A percentile compares a stretch with the other conserved stretches of the same genome.
Conservation (phyloP, 2,329 filamentous ascomycete species). For the Kalmusia sp. region DNA sequence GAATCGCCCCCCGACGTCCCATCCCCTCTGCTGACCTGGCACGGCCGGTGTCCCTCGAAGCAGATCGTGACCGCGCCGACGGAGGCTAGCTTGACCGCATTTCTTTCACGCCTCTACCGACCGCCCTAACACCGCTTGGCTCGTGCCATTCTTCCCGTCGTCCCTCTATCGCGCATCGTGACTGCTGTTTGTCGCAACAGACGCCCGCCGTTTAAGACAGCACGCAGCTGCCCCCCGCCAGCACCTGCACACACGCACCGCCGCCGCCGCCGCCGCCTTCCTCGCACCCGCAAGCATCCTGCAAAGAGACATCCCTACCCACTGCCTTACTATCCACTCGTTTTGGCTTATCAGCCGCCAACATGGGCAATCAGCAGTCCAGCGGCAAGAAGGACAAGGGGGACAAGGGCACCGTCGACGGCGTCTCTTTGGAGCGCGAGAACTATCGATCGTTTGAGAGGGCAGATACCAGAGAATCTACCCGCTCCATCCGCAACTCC, state of each 20-base stretch:
- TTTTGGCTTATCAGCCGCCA: slow-evolving; percentile 44
- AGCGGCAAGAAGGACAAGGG: slow-evolving; percentile 59
- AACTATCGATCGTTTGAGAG: slow-evolving; percentile 87
- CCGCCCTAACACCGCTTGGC: slow-evolving; percentile 49
- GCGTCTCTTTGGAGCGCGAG: slow-evolving; percentile 72
- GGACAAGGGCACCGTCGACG: slow-evolving; percentile 53
- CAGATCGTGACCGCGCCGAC: slow-evolving; percentile 48
- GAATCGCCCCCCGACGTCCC: slow-evolving; percentile 43
- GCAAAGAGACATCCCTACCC: slow-evolving; percentile 15
- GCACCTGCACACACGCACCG: slow-evolving; percentile 22
- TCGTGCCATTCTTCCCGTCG: slow-evolving; percentile 16
- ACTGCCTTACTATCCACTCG: slow-evolving; percentile 9
- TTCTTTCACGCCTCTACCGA: slow-evolving; percentile 53
- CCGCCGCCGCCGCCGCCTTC: slow-evolving; percentile 22
- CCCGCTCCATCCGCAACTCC: slow-evolving; percentile 80
- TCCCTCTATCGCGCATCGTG: slow-evolving; percentile 9
- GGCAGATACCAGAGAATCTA: slow-evolving; percentile 91
- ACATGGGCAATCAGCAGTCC: slow-evolving; percentile 80
- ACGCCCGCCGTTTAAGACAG: slow-evolving; percentile 19
- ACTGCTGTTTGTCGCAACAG: slow-evolving; percentile 23
- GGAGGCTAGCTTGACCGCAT: slow-evolving; percentile 53
- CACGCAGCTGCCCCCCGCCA: slow-evolving; percentile 17
- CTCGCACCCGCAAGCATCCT: slow-evolving; percentile 17
- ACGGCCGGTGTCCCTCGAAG: slow-evolving; percentile 36
- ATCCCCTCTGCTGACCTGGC: slow-evolving; percentile 33